Percentiles rank a stretch among this genome's conserved stretches.
Evolutionary conservation across 2,329 filamentous ascomycete genomes (phyloP).

Genomic region (Elsinoe batatas): DNA sequence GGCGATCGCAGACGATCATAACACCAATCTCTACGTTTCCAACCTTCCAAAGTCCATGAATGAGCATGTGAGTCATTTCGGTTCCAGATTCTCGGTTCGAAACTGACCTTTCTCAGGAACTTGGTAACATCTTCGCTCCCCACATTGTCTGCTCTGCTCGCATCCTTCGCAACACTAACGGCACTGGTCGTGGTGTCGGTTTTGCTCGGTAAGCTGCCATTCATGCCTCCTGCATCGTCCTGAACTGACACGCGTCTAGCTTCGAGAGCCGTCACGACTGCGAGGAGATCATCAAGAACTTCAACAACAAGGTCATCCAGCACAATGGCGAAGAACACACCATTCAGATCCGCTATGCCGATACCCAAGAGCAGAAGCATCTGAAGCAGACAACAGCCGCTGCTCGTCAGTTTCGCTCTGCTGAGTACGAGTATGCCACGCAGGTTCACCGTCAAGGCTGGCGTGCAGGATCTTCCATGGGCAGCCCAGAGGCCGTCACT

Average conservation of each 20-base stretch:
- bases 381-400: conserved; percentile 94
- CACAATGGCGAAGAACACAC: conserved; percentile 65
- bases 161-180: conserved; percentile 84
- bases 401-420: conserved; percentile 88
- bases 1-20: conserved; percentile 78
- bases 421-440: conserved; percentile 58
- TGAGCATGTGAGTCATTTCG: conserved; percentile 58
- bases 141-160: conserved; percentile 86
- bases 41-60: conserved; percentile 89
- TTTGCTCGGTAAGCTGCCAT: conserved; percentile 69
- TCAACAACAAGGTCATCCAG: conserved; percentile 56
- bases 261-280: conserved; percentile 86
- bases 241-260: conserved; percentile 38
- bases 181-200: conserved; percentile 90
- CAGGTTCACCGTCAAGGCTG: conserved; percentile 19
- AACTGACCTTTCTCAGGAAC: conserved; percentile 45
- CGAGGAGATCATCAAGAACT: conserved; percentile 77
- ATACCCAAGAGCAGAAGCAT: conserved; percentile 92
- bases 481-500: conserved; percentile 18
- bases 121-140: conserved; percentile 66
- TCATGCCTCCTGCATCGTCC: not conserved
- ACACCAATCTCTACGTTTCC: conserved; percentile 96
- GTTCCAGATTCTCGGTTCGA: not conserved
- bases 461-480: not conserved
- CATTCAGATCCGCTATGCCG: conserved; percentile 89